These are phyloP conservation scores for Metschnikowia bowlesiae DNA, from an alignment of 805 yeast genomes.

Conservation along the genomic window DNA sequence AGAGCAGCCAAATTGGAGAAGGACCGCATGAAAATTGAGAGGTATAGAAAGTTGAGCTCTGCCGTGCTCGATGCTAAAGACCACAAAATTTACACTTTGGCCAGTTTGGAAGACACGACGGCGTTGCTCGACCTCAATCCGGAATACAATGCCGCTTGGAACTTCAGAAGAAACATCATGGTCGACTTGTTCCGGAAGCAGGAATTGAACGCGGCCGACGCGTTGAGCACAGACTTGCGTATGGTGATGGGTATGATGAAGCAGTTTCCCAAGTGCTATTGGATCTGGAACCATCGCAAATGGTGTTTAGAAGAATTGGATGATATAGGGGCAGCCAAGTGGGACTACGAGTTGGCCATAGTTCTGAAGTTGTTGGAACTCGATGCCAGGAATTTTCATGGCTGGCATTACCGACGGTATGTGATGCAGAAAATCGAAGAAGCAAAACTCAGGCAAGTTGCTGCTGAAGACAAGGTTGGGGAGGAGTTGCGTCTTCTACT, in stretches of 20 bases:
- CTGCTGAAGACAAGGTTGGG: not conserved
- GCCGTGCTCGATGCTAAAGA: slow-evolving; percentile 35
- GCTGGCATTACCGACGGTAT: slow-evolving; percentile 89
- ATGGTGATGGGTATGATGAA: slow-evolving; percentile 58
- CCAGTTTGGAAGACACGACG: slow-evolving; percentile 51
- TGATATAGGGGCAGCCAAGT: slow-evolving; percentile 48
- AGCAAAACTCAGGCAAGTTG: slow-evolving; percentile 1
- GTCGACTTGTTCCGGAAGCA: slow-evolving; percentile 21
- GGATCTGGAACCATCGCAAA: slow-evolving; percentile 92
- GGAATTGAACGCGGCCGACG: slow-evolving; percentile 6
- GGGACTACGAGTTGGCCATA: slow-evolving; percentile 67
- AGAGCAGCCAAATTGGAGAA: slow-evolving; percentile 44
- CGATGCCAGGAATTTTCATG: slow-evolving; percentile 88
- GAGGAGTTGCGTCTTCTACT: slow-evolving; percentile 12
- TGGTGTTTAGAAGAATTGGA: slow-evolving; percentile 62
- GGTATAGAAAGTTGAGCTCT: slow-evolving; percentile 46
- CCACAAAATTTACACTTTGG: slow-evolving; percentile 17
- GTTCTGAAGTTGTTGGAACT: slow-evolving; percentile 62
- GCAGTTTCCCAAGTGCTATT: slow-evolving; percentile 81
- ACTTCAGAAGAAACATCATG: slow-evolving; percentile 74
- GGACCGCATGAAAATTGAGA: slow-evolving; percentile 59
- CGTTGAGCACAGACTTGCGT: slow-evolving; percentile 53
- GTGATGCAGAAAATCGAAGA: slow-evolving; percentile 46
- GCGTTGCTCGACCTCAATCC: slow-evolving; percentile 65
- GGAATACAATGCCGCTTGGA: slow-evolving; percentile 88